phyloP scores from a whole-genome alignment of 768 basidiomycete species.

The Podaxis sp. region DNA sequence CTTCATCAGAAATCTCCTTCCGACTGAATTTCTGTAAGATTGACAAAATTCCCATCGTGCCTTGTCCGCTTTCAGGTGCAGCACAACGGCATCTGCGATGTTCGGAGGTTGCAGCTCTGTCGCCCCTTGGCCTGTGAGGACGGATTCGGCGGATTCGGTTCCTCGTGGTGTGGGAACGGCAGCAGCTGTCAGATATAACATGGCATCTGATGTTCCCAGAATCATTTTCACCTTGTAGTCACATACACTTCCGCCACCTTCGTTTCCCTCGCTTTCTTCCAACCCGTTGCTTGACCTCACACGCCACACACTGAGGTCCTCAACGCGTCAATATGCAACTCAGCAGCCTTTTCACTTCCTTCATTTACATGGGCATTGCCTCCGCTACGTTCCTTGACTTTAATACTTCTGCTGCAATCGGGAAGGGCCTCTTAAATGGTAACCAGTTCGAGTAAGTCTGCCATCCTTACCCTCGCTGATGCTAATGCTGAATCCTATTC shows the following conservation, averaged over 20 bases:
- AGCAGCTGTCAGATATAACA: not conserved
- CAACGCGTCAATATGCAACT: conserved; percentile 10
- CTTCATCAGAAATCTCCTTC: too few relatives aligned
- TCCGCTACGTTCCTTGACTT: conserved; percentile 19
- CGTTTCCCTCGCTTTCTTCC: not conserved
- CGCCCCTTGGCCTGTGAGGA: not conserved
- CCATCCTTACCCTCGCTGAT: not conserved
- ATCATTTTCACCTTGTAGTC: not conserved
- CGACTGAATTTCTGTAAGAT: too few relatives aligned
- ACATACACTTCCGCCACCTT: not conserved
- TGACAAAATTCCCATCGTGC: not conserved
- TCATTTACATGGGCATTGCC: conserved; percentile 12
- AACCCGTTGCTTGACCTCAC: not conserved
- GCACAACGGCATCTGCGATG: too few relatives aligned
- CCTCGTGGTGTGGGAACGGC: not conserved
- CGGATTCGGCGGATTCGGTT: not conserved
- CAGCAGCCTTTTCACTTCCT: conserved; percentile 5
- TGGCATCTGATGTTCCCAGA: not conserved
- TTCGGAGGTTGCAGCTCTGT: too few relatives aligned
- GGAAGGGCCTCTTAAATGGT: conserved; percentile 15
- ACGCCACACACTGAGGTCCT: not conserved
- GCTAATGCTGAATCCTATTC: not conserved
- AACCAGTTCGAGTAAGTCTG: conserved; percentile 20
- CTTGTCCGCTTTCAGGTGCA: not conserved
- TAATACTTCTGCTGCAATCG: conserved; percentile 10